Evolutionary conservation across 2,329 filamentous ascomycete species (phyloP).

Genomic region (Neoascochyta sp.): DNA sequence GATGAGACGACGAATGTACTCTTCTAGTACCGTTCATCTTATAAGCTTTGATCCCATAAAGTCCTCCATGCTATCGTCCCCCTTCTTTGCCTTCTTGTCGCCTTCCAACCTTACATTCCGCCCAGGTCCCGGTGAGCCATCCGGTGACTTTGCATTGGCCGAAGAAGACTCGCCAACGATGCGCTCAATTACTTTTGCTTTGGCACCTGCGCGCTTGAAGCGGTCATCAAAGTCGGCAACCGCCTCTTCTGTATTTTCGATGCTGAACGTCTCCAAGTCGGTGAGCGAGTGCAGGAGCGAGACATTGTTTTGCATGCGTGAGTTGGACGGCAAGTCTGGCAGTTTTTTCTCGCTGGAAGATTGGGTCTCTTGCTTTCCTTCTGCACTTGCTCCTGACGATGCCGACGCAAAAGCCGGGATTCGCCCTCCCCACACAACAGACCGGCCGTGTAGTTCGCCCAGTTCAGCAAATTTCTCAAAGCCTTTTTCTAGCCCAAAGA

Average conservation of each 20-base stretch:
- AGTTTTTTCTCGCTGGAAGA: background rate
- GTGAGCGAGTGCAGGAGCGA: slow-evolving; percentile 70
- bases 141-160: slow-evolving; percentile 6
- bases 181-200: slow-evolving; percentile 79
- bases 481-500: slow-evolving; percentile 86
- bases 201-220: slow-evolving; percentile 75
- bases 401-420: slow-evolving; percentile 39
- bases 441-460: slow-evolving; percentile 72
- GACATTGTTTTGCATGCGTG: slow-evolving; percentile 71
- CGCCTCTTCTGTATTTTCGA: slow-evolving; percentile 79
- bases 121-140: slow-evolving; percentile 31
- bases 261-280: slow-evolving; percentile 72
- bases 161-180: slow-evolving; percentile 48
- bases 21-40: slow-evolving; percentile 1
- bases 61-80: slow-evolving; percentile 34
- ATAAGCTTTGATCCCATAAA: slow-evolving; percentile 28
- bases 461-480: slow-evolving; percentile 88
- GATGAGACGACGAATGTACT: background rate
- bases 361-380: background rate
- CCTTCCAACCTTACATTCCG: slow-evolving; percentile 15
- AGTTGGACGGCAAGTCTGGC: background rate
- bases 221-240: slow-evolving; percentile 91
- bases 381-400: background rate
- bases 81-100: slow-evolving; percentile 15
- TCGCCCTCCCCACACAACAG: slow-evolving; percentile 79